Percentiles rank a stretch among this genome's conserved stretches.
Evolutionary conservation across 2,329 filamentous ascomycete genomes (phyloP).

Genomic region (Verticillium dahliae): DNA sequence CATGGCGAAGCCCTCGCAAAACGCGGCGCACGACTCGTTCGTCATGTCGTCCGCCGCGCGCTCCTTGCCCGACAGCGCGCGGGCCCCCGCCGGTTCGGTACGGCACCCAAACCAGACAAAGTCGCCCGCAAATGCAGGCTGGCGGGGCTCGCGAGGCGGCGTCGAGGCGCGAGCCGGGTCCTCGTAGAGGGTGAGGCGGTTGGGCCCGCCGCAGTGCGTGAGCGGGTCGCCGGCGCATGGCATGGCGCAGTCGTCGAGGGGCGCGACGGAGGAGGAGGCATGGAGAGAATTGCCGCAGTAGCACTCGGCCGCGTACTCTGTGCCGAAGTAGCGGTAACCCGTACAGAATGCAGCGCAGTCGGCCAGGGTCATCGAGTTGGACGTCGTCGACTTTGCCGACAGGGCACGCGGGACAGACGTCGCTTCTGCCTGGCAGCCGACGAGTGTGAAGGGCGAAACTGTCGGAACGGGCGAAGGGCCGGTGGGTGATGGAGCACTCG

Average conservation of each 20-base stretch:
- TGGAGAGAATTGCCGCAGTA: slow-evolving; percentile 28
- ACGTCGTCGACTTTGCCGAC: slow-evolving; percentile 15
- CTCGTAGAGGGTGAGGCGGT: slow-evolving; percentile 26
- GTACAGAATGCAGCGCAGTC: slow-evolving; percentile 25
- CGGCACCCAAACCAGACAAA: slow-evolving; percentile 28
- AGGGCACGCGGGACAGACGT: slow-evolving; percentile 25
- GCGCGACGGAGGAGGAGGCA: slow-evolving; percentile 17
- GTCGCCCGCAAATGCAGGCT: slow-evolving; percentile 22
- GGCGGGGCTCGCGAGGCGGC: slow-evolving; percentile 14
- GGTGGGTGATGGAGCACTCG: slow-evolving; percentile 3
- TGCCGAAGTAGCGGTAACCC: slow-evolving; percentile 32
- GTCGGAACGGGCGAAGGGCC: slow-evolving; percentile 15
- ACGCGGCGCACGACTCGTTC: slow-evolving; percentile 22
- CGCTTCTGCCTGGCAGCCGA: slow-evolving; percentile 35
- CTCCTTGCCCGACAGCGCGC: slow-evolving; percentile 21
- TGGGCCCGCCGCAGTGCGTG: slow-evolving; percentile 26
- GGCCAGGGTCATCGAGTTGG: slow-evolving; percentile 24
- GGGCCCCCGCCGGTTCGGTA: slow-evolving; percentile 24
- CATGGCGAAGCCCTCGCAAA: slow-evolving; percentile 21
- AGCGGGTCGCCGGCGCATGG: slow-evolving; percentile 22
- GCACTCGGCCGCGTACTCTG: slow-evolving; percentile 31
- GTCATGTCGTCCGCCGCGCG: slow-evolving; percentile 22
- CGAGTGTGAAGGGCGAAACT: slow-evolving; percentile 22
- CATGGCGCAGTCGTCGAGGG: slow-evolving; percentile 26
- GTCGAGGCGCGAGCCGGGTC: slow-evolving; percentile 10